These are phyloP conservation scores for Trypanosoma brucei DNA, from an alignment of 208 protist genomes.

Conservation along the genomic window DNA sequence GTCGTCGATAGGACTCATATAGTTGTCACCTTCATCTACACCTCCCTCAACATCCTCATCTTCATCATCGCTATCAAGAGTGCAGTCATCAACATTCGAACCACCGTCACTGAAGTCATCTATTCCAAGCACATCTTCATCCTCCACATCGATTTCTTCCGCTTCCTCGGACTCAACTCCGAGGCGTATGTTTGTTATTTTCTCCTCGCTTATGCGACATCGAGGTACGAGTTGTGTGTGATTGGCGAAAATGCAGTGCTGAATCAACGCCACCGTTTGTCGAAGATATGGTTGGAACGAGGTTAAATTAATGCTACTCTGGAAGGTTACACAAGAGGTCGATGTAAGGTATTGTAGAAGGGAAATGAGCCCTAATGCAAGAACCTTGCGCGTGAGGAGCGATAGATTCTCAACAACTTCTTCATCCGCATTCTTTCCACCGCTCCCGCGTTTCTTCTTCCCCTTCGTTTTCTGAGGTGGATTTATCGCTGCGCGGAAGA, in stretches of 20 bases:
- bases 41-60: slow-evolving; percentile 28
- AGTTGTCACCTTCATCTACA: slow-evolving; percentile 77
- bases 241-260: slow-evolving; percentile 83
- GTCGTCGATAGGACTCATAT: slow-evolving; percentile 84
- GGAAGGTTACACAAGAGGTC: slow-evolving; percentile 2
- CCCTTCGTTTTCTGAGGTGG: slow-evolving; percentile 27
- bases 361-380: slow-evolving; percentile 58
- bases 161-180: slow-evolving; percentile 44
- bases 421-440: slow-evolving; percentile 25
- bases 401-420: slow-evolving; percentile 64
- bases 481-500: slow-evolving; percentile 43
- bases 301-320: slow-evolving; percentile 2
- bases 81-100: slow-evolving; percentile 28
- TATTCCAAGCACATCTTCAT: slow-evolving; percentile 21
- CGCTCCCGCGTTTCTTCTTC: slow-evolving; percentile 27
- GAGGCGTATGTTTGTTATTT: slow-evolving; percentile 47
- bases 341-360: slow-evolving; percentile 28
- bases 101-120: slow-evolving; percentile 23
- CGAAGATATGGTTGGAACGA: slow-evolving; percentile 40
- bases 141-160: slow-evolving; percentile 36
- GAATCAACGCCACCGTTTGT: slow-evolving; percentile 42
- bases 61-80: slow-evolving; percentile 34
- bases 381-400: slow-evolving; percentile 78
- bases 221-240: slow-evolving; percentile 43
- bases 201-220: slow-evolving; percentile 51